Percentiles rank a stretch among this genome's conserved stretches.
These are phyloP conservation scores for Aspergillus sergii DNA, from an alignment of 2,329 filamentous ascomycete species.

Conservation along the genomic window DNA sequence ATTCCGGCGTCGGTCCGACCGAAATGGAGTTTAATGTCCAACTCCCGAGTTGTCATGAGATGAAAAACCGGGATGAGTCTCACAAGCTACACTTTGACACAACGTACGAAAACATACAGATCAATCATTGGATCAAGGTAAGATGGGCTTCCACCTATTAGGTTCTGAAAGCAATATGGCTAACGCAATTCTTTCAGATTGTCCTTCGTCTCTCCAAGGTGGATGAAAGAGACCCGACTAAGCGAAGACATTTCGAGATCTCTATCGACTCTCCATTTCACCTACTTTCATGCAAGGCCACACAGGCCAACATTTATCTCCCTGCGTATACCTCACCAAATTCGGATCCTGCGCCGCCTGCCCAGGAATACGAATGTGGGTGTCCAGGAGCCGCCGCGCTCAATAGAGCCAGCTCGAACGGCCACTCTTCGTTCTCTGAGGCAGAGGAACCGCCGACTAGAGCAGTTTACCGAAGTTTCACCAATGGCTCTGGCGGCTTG, in stretches of 20 bases:
- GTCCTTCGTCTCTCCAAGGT: slow-evolving; percentile 88
- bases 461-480: slow-evolving; percentile 40
- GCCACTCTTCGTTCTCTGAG: slow-evolving; percentile 24
- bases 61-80: slow-evolving; percentile 69
- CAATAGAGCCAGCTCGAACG: slow-evolving; percentile 31
- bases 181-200: slow-evolving; percentile 59
- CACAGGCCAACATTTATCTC: slow-evolving; percentile 82
- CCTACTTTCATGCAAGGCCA: slow-evolving; percentile 90
- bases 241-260: slow-evolving; percentile 89
- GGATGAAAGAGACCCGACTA: slow-evolving; percentile 74
- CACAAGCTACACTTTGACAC: slow-evolving; percentile 82
- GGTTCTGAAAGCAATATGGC: not conserved
- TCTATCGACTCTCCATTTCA: slow-evolving; percentile 96
- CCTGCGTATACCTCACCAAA: slow-evolving; percentile 73
- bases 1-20: slow-evolving; percentile 79
- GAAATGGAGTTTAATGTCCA: slow-evolving; percentile 95
- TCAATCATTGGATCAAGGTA: slow-evolving; percentile 96
- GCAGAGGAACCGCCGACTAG: slow-evolving; percentile 32
- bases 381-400: slow-evolving; percentile 66
- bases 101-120: slow-evolving; percentile 90
- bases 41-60: slow-evolving; percentile 83
- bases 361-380: slow-evolving; percentile 63
- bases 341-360: slow-evolving; percentile 52
- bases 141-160: slow-evolving; percentile 1
- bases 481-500: slow-evolving; percentile 43